Evolutionary conservation across 2,329 filamentous ascomycete species (phyloP).

Genomic region (Zymoseptoria crescenta): DNA sequence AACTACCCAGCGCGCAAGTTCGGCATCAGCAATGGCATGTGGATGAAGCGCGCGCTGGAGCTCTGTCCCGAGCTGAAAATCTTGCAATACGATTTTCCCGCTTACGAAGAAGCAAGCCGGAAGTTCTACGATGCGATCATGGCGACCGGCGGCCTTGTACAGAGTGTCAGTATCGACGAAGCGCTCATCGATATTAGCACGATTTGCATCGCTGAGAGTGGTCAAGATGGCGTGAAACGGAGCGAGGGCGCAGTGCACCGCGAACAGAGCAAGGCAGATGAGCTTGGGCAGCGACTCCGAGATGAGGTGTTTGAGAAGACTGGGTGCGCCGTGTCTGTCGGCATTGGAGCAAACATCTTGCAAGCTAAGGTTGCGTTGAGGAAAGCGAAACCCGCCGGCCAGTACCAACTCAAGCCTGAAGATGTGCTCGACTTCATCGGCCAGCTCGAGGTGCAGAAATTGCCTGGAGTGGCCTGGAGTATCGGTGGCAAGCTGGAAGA

Average conservation of each 20-base stretch:
- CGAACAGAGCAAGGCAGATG: conserved; percentile 71
- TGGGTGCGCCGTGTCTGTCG: conserved; percentile 81
- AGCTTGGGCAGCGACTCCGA: conserved; percentile 61
- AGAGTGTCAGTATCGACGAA: conserved; percentile 96
- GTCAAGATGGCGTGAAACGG: conserved; percentile 57
- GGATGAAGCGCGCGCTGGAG: conserved; percentile 87
- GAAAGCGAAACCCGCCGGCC: conserved; percentile 89
- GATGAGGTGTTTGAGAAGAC: conserved; percentile 65
- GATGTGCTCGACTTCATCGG: conserved; percentile 70
- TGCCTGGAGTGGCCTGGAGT: conserved; percentile 89
- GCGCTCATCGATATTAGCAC: conserved; percentile 77
- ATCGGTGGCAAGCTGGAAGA: conserved; percentile 83
- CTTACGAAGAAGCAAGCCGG: conserved; percentile 84
- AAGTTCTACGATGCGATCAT: conserved; percentile 82
- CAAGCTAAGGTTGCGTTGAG: conserved; percentile 84
- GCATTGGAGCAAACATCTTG: conserved; percentile 84
- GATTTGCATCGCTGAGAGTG: conserved; percentile 57
- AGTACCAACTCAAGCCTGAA: conserved; percentile 79
- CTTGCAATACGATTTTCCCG: conserved; percentile 90
- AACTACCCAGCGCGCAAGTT: conserved; percentile 85
- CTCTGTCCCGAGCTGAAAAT: conserved; percentile 80
- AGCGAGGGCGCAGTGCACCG: conserved; percentile 63
- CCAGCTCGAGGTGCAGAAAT: conserved; percentile 65
- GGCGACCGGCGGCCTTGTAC: conserved; percentile 70
- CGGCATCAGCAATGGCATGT: conserved; percentile 96